Conservation (phyloP, 306 rosid species). For the Sesbania bispinosa region DNA sequence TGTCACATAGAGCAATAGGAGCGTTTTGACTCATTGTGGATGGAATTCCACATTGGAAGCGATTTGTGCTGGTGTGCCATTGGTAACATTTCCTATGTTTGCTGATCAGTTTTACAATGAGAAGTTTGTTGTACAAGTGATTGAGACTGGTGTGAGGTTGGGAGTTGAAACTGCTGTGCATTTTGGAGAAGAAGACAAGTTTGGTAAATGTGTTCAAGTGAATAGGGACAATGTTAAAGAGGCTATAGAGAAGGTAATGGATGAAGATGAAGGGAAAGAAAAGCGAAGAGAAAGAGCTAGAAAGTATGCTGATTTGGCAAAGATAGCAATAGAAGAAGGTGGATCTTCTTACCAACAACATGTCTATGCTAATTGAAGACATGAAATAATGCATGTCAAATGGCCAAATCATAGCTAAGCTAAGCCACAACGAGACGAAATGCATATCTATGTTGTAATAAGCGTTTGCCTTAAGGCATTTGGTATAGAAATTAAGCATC, state of each 20-base stretch:
- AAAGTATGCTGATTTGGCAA: constrained; percentile 27
- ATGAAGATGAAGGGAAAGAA: constrained; percentile 29
- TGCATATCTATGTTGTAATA: not conserved
- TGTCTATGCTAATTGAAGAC: constrained; percentile 31
- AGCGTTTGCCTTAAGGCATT: not conserved
- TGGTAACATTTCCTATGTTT: constrained; percentile 54
- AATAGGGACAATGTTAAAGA: constrained; percentile 23
- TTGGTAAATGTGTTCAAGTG: constrained; percentile 19
- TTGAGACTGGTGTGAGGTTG: constrained; percentile 28
- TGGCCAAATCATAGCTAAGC: not conserved
- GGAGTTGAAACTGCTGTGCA: constrained; percentile 28
- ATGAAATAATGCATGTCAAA: constrained; percentile 5
- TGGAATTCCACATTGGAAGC: constrained; percentile 66
- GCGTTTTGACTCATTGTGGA: constrained; percentile 61
- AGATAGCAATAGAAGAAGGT: constrained; percentile 38
- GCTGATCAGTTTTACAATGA: constrained; percentile 47
- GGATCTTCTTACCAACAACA: constrained; percentile 42
- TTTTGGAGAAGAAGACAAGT: constrained; percentile 36
- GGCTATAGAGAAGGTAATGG: constrained; percentile 43
- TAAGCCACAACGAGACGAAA: too few species aligned
- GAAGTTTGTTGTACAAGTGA: constrained; percentile 34
- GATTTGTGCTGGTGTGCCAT: constrained; percentile 42
- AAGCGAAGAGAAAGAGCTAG: constrained; percentile 38
- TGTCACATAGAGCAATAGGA: constrained; percentile 48
- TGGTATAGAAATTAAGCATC: not conserved